Percentiles rank a stretch among this genome's conserved stretches.
These are phyloP conservation scores for Populus hybrid DNA, from an alignment of 441 rosid genomes.

Conservation along the genomic window DNA sequence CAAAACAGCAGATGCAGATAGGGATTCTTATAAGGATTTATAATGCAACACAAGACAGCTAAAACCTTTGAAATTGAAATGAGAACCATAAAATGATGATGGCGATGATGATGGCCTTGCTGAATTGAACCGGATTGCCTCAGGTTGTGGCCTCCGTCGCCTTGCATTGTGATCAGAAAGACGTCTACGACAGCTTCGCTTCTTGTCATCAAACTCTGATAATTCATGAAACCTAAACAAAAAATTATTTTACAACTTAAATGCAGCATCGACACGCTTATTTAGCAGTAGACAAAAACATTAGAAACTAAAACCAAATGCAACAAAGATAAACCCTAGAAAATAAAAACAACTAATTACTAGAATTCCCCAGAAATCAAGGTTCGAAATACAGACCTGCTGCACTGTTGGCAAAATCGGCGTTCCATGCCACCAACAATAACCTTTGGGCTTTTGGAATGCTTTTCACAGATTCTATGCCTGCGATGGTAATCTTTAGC, in stretches of 20 bases:
- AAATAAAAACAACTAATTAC: neutral
- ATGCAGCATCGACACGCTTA: neutral
- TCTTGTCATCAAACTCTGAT: neutral
- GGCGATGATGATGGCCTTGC: neutral
- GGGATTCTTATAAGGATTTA: neutral
- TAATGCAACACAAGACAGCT: neutral
- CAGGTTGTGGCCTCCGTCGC: neutral
- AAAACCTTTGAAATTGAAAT: neutral
- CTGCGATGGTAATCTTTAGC: conserved; percentile 2
- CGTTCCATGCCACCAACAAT: neutral
- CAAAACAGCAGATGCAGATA: neutral
- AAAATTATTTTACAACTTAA: neutral
- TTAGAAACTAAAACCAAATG: neutral
- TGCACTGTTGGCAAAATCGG: neutral
- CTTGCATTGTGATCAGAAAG: neutral
- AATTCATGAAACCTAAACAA: neutral
- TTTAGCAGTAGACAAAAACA: neutral
- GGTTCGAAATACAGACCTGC: neutral
- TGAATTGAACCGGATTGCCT: neutral
- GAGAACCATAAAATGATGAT: neutral
- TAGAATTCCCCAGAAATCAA: neutral
- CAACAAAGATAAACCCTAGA: neutral
- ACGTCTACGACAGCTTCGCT: neutral
- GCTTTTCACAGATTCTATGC: neutral
- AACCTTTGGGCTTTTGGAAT: neutral